Evolutionary conservation across 1,139 yeast species (phyloP).

Genomic region (Spathaspora jeffriesii): DNA sequence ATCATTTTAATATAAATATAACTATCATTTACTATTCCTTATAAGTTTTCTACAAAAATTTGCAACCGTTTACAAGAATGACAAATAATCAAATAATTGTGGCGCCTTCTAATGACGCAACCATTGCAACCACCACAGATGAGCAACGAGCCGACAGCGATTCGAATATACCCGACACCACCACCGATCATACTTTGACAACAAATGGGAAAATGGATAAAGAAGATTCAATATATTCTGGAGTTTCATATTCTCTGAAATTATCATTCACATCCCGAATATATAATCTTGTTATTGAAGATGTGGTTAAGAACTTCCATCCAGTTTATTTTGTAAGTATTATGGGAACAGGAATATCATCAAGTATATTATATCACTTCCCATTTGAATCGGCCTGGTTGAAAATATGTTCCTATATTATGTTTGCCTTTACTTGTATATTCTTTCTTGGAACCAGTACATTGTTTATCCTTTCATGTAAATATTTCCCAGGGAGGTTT

Average conservation of each 20-base stretch:
- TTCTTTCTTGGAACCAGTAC: constrained; percentile 40
- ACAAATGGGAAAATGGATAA: constrained; percentile 4
- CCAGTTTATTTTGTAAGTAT: constrained; percentile 69
- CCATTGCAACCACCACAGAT: constrained; percentile 1
- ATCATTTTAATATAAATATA: neutral
- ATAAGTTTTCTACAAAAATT: neutral
- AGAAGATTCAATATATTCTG: constrained; percentile 5
- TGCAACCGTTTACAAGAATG: neutral
- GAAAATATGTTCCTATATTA: constrained; percentile 52
- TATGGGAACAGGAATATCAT: constrained; percentile 86
- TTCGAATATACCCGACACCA: constrained; percentile 1
- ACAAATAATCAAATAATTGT: neutral
- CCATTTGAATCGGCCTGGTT: constrained; percentile 71
- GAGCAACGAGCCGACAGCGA: constrained; percentile 1
- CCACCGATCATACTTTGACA: neutral
- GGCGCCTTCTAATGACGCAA: neutral
- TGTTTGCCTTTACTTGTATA: constrained; percentile 53
- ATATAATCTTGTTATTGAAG: constrained; percentile 10
- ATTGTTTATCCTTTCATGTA: constrained; percentile 22
- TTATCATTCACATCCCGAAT: constrained; percentile 3
- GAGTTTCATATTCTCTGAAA: constrained; percentile 1
- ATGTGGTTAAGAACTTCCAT: constrained; percentile 34
- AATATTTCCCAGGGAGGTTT: constrained; percentile 33
- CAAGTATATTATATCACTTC: constrained; percentile 58
- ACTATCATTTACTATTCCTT: neutral